Conservation (phyloP, 495 filamentous ascomycete species). For the Schizothecium vesticola region DNA sequence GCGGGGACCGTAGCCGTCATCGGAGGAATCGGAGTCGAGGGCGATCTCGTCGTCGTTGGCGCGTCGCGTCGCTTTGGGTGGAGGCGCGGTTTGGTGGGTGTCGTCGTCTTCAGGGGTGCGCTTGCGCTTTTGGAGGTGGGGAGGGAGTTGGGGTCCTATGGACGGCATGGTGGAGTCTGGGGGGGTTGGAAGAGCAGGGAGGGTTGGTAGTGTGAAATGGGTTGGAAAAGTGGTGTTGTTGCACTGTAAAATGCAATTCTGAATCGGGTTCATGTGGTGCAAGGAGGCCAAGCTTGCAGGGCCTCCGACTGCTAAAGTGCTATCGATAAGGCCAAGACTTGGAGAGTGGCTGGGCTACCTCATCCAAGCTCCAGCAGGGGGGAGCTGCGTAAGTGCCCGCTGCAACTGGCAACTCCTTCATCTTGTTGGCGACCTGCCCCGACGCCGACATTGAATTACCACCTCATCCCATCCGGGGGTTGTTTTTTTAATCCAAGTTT, state of each 20-base stretch:
- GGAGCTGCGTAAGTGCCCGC: slow-evolving; percentile 22
- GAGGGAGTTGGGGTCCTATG: slow-evolving; percentile 47
- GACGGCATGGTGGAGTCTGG: slow-evolving; percentile 36
- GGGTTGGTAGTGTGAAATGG: neutral
- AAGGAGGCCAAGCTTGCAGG: neutral
- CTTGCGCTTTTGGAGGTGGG: slow-evolving; percentile 49
- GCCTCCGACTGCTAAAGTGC: neutral
- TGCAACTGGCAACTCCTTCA: neutral
- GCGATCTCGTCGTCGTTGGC: slow-evolving; percentile 35
- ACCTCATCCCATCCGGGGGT: neutral
- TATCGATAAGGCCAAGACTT: slow-evolving; percentile 19
- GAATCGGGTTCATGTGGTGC: neutral
- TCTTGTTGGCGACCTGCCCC: neutral
- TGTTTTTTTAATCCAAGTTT: neutral
- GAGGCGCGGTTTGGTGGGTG: slow-evolving; percentile 24
- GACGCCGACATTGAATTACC: neutral
- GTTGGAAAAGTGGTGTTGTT: neutral
- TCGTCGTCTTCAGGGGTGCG: slow-evolving; percentile 43
- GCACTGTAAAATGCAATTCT: neutral
- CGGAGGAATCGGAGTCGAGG: slow-evolving; percentile 29
- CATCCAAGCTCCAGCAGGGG: slow-evolving; percentile 6
- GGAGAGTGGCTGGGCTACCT: slow-evolving; percentile 10
- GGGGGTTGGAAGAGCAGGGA: neutral
- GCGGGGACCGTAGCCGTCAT: slow-evolving; percentile 34
- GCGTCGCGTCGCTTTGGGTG: slow-evolving; percentile 33